Evolutionary conservation across 2,329 filamentous ascomycete genomes (phyloP), one percentile per base, ranked within the genome.

Genomic region (Furcasterigmium sp.): DNA sequence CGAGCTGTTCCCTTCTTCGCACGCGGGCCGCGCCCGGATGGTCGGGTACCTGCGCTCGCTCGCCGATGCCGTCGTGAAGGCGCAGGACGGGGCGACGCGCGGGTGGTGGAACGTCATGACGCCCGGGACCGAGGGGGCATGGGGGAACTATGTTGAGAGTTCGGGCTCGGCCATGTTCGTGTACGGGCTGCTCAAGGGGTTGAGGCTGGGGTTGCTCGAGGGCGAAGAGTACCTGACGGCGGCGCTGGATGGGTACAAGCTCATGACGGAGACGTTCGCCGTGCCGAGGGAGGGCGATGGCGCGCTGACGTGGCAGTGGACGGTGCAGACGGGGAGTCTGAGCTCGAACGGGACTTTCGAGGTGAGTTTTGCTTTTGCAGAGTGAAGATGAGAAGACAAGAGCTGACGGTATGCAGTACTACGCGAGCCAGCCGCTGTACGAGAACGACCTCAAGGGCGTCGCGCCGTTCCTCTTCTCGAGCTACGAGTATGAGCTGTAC

Each of bases 211-310:
- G 1, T 64, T 62, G 34, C 43, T 67, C 15, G 45, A 51, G 25
- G 47, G 45, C 4, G 35, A 45, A 3, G 23, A 28, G 32, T 72
- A 69, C 49, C 58, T 62, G 8, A 49, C 58, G 5, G 50, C 65
- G 2, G 70, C 67, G 2, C 51, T 63, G 20, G 68, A 67, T 53
- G 72, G 65, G 3, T 73, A 73, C 51, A 53, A 62, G 9, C 52
- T 71, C 30, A 55, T 78, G 47, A 52, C 68, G 3, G 55, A 70
- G 8, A 56, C 65, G 6, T 75, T 73, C 46, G 68, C 76, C 5
- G 61, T 65, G 18, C 60, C 43, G 3, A 47, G 65, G 18, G 65
- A 68, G 29, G 60, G 63, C 15, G 69, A 75, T 49, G 70, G 71
- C 1, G 69, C 68, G 3, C 49, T 76, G 37, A 47, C 52, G 5